Evolutionary conservation across 2,329 filamentous ascomycete genomes (phyloP).

Genomic region (Talaromyces sp.): DNA sequence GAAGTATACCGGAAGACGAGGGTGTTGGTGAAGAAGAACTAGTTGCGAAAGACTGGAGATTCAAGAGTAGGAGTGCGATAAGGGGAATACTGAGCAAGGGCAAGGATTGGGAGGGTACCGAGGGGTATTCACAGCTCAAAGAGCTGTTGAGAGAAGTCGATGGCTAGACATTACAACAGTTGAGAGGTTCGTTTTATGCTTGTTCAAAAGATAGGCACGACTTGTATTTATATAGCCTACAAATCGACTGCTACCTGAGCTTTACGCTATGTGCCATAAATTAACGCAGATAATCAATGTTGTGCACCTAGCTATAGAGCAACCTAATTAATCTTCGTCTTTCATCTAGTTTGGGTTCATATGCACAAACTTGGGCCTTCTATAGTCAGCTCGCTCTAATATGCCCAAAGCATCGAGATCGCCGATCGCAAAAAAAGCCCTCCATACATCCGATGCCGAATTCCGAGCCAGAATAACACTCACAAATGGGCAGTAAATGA

Average conservation of each 20-base stretch:
- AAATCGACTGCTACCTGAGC: neutral
- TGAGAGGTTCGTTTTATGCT: too few species aligned
- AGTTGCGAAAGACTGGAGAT: conserved; percentile 78
- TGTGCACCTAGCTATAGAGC: neutral
- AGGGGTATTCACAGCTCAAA: conserved; percentile 39
- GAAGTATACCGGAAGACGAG: conserved; percentile 25
- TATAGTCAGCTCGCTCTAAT: neutral
- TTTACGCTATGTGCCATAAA: neutral
- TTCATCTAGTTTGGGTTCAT: neutral
- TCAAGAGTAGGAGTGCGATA: conserved; percentile 81
- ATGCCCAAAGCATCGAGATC: neutral
- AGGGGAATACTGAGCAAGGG: conserved; percentile 78
- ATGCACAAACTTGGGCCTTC: neutral
- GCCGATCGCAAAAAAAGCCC: neutral
- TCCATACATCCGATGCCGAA: neutral
- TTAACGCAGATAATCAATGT: neutral
- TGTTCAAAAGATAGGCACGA: neutral
- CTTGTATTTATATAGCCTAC: neutral
- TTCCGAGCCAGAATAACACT: neutral
- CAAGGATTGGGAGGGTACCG: conserved; percentile 68
- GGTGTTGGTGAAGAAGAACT: conserved; percentile 45
- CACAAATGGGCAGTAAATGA: neutral
- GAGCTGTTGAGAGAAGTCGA: conserved; percentile 37
- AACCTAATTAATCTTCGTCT: neutral
- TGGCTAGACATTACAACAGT: conserved; percentile 16